Percentiles rank a stretch among this genome's conserved stretches.
phyloP scores from a whole-genome alignment of 2,329 filamentous ascomycete genomes.

The Shiraia sp. region DNA sequence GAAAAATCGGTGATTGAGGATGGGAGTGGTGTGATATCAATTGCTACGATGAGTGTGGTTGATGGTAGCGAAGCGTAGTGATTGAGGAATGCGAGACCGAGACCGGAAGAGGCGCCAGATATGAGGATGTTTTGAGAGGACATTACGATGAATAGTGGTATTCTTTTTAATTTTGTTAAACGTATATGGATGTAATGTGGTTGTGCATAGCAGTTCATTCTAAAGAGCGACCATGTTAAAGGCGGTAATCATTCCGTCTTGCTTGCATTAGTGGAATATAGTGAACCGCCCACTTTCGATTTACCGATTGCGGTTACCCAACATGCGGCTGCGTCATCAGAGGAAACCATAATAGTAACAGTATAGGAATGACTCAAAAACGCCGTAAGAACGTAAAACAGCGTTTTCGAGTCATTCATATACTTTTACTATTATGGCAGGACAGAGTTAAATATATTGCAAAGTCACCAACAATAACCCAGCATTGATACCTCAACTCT shows the following conservation, averaged over 20 bases:
- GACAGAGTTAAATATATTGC: background rate
- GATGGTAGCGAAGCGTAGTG: slow-evolving; percentile 24
- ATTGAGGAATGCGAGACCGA: slow-evolving; percentile 67
- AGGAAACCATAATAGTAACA: too few relatives aligned
- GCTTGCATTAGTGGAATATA: slow-evolving; percentile 9
- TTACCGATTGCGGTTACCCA: slow-evolving; percentile 14
- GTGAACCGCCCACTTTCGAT: slow-evolving; percentile 5
- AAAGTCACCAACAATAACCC: background rate
- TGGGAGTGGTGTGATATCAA: slow-evolving; percentile 21
- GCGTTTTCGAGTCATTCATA: too few relatives aligned
- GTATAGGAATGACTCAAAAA: too few relatives aligned
- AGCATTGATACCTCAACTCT: background rate
- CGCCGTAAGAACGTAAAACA: too few relatives aligned
- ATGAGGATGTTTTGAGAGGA: slow-evolving; percentile 69
- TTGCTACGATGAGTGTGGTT: slow-evolving; percentile 18
- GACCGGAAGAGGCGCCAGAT: slow-evolving; percentile 93
- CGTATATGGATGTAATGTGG: too few relatives aligned
- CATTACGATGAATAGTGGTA: background rate
- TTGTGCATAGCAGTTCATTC: too few relatives aligned
- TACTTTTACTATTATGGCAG: too few relatives aligned
- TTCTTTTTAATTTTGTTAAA: background rate
- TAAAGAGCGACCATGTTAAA: background rate
- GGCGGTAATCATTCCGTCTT: background rate
- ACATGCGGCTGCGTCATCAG: slow-evolving; percentile 1
- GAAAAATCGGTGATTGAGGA: background rate